A percentile compares a stretch with the other conserved stretches of the same genome.
phyloP scores from a whole-genome alignment of 2,329 filamentous ascomycete genomes.

The Colletotrichum musicola region DNA sequence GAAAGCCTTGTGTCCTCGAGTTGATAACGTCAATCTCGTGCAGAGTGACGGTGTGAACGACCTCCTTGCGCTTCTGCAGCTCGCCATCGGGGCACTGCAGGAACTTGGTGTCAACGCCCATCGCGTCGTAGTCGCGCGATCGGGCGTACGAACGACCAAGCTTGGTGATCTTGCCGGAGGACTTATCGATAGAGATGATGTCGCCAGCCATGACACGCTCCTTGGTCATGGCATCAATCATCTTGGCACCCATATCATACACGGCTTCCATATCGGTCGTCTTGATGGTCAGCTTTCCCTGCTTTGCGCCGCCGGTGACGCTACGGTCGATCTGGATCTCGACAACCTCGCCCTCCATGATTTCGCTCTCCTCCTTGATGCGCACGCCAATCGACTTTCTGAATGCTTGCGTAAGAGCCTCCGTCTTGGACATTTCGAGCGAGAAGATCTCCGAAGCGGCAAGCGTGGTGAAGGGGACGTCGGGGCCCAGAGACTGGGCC shows the following conservation, averaged over 20 bases:
- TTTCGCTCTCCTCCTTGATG: slow-evolving; percentile 99
- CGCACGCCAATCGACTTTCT: slow-evolving; percentile 97
- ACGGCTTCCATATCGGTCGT: slow-evolving; percentile 99
- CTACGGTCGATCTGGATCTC: slow-evolving; percentile 99
- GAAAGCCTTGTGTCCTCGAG: slow-evolving; percentile 96
- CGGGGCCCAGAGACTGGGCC: slow-evolving; percentile 93
- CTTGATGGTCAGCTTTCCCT: slow-evolving; percentile 99
- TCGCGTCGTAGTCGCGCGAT: slow-evolving; percentile 97
- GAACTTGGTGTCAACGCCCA: slow-evolving; percentile 98
- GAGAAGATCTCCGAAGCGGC: slow-evolving; percentile 98
- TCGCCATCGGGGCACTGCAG: slow-evolving; percentile 98
- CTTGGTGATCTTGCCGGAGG: slow-evolving; percentile 97
- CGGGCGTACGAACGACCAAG: slow-evolving; percentile 94
- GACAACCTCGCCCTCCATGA: slow-evolving; percentile 98
- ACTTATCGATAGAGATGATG: slow-evolving; percentile 98
- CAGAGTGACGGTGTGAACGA: slow-evolving; percentile 94
- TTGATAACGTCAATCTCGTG: slow-evolving; percentile 99
- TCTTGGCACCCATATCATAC: slow-evolving; percentile 99
- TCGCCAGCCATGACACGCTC: slow-evolving; percentile 99
- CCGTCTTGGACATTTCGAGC: slow-evolving; percentile 99
- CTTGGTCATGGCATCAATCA: slow-evolving; percentile 99
- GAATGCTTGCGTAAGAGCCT: slow-evolving; percentile 98
- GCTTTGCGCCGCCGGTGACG: slow-evolving; percentile 95
- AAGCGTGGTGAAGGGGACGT: slow-evolving; percentile 96
- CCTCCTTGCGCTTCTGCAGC: slow-evolving; percentile 96